Evolutionary conservation across 352 stramenopile genomes (phyloP).

Genomic region (Globisporangium emineosum): DNA sequence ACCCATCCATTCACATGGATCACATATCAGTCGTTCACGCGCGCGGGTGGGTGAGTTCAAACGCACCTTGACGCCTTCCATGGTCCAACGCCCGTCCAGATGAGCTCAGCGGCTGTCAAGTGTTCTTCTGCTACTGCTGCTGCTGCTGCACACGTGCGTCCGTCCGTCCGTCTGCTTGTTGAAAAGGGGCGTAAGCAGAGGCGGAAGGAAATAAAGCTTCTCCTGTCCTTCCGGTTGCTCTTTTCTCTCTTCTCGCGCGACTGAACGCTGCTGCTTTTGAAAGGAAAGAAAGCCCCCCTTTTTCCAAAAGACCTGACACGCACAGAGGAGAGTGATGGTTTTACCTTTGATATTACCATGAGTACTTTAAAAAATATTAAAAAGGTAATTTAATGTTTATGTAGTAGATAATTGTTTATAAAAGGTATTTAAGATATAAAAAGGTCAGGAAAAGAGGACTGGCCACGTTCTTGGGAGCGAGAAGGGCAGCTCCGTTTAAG

Average conservation of each 20-base stretch:
- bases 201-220: neutral
- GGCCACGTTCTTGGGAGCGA: neutral
- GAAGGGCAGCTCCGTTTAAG: conserved; percentile 1
- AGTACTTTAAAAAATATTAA: neutral
- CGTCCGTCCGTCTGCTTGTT: no score
- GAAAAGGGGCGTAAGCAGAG: no score
- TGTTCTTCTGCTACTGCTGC: neutral
- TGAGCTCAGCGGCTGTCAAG: neutral
- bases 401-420: neutral
- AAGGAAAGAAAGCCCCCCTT: neutral
- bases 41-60: neutral
- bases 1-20: neutral
- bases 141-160: no score
- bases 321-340: conserved; percentile 1
- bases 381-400: neutral
- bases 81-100: conserved; percentile 14
- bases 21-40: neutral
- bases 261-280: conserved; percentile 1
- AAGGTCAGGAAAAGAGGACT: neutral
- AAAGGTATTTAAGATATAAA: neutral
- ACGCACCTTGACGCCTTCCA: conserved; percentile 63
- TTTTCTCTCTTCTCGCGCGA: conserved; percentile 3
- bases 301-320: conserved; percentile 1
- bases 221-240: neutral
- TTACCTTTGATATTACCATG: neutral